Conservation (phyloP, 768 basidiomycete genomes). For the Mycena galopus region DNA sequence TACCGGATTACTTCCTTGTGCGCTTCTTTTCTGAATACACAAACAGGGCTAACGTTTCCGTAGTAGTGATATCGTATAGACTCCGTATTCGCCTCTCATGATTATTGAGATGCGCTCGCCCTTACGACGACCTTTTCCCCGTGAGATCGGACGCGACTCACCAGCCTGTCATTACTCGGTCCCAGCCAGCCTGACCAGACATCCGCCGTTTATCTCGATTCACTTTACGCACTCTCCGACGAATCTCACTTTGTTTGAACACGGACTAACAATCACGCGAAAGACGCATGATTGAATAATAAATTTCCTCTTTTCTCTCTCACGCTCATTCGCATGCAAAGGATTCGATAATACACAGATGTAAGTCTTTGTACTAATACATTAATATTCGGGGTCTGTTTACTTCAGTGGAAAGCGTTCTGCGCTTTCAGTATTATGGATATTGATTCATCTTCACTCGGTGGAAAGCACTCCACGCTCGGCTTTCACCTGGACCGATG, state of each 20-base stretch:
- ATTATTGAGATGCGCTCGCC: slow-evolving; percentile 26
- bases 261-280: slow-evolving; percentile 34
- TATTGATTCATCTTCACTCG: slow-evolving; percentile 6
- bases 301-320: slow-evolving; percentile 25
- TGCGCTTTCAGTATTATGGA: neutral
- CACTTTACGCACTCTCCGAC: slow-evolving; percentile 23
- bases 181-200: slow-evolving; percentile 22
- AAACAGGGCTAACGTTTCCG: neutral
- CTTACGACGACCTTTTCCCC: slow-evolving; percentile 15
- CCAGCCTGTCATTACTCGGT: slow-evolving; percentile 29
- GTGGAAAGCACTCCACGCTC: slow-evolving; percentile 39
- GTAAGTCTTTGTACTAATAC: slow-evolving; percentile 27
- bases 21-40: slow-evolving; percentile 39
- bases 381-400: neutral
- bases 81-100: slow-evolving; percentile 33
- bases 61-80: slow-evolving; percentile 34
- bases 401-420: neutral
- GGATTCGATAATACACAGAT: slow-evolving; percentile 8
- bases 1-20: slow-evolving; percentile 95
- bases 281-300: slow-evolving; percentile 34
- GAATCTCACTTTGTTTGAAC: slow-evolving; percentile 33
- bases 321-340: neutral
- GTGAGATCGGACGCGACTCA: slow-evolving; percentile 19
- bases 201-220: slow-evolving; percentile 8
- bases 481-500: slow-evolving; percentile 44